phyloP scores from a whole-genome alignment of 176 grass and related monocot species.

The Bromus sterilis region DNA sequence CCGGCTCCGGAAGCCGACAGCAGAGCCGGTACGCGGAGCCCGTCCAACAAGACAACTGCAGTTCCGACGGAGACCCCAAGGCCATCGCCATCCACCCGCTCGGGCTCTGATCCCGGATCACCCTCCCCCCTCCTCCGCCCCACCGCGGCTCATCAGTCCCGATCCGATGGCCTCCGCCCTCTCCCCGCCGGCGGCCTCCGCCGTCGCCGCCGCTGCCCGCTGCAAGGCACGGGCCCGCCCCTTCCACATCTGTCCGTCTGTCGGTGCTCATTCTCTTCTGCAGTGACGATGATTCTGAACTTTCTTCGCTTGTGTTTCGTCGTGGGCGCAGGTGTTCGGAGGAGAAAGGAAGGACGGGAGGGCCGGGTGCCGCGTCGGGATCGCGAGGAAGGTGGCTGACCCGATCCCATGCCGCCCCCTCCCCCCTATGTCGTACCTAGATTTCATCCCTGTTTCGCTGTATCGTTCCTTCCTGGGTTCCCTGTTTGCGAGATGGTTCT shows the following conservation, averaged over 20 bases:
- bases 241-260: not conserved
- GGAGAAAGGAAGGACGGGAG: not conserved
- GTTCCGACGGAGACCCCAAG: conserved; percentile 26
- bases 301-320: not conserved
- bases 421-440: not conserved
- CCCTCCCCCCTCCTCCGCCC: not conserved
- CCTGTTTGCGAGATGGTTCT: too few relatives aligned
- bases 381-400: conserved; percentile 34
- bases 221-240: conserved; percentile 12
- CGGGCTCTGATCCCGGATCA: not conserved
- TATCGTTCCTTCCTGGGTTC: too few relatives aligned
- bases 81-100: conserved; percentile 30
- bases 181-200: conserved; percentile 19
- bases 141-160: not conserved
- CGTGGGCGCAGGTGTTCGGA: conserved; percentile 17
- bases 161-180: conserved; percentile 24
- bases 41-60: not conserved
- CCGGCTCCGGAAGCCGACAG: not conserved
- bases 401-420: not conserved
- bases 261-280: not conserved
- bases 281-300: not conserved
- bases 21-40: not conserved
- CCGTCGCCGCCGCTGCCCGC: conserved; percentile 3
- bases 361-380: conserved; percentile 16
- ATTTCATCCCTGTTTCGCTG: too few relatives aligned